Base-by-base conservation (phyloP, 768 basidiomycete genomes). In the Hygrocybe coccinea region DNA sequence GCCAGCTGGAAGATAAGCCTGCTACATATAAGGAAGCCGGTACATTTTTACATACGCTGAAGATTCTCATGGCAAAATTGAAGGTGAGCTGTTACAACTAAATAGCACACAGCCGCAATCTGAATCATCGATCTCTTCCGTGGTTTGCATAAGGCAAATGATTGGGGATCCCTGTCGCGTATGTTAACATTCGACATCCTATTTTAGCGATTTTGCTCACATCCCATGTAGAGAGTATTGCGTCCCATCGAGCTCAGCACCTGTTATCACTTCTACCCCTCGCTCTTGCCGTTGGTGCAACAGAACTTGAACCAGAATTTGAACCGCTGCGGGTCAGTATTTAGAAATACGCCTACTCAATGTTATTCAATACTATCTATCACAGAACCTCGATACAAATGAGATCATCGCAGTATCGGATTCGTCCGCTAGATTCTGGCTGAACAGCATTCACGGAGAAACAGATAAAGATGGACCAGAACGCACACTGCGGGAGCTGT, bases 111-210 rank as follows among this genome's bases (percentile, higher is more conserved):
- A 29, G 8, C 29, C 29, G 29, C 29, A 29, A 29, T 29, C 29
- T 29, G 29, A 29, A 3, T 0, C 52, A 11, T 3, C 51, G 3
- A 44, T 15, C 9, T n/a, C 14, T 17, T 15, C n/a, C n/a, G 6
- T 45, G 12, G 34, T 5, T 33, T 34, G 14, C 8, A 14, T 41
- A 53, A 84, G 83, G 76, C 79, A 2, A 83, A 83, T 36, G 84
- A 85, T 57, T 85, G 84, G 84, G 81, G 81, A 12, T 73, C 83
- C 0, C 69, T 85, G 48, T 83, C 83, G 46, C 82, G 84, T 85
- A 59, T 29, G 29, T 29, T 29, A 46, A 81, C 65, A 21, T 50
- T 55, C 3, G 22, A 12, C 8, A 15, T 2, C 2, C 12, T n/a
- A 25, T 22, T n/a, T 1, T 12, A 15, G 12, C 36, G 29, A 3